These are phyloP conservation scores for Davidsoniella eucalypti DNA, from an alignment of 2,329 filamentous ascomycete species.

Conservation along the genomic window DNA sequence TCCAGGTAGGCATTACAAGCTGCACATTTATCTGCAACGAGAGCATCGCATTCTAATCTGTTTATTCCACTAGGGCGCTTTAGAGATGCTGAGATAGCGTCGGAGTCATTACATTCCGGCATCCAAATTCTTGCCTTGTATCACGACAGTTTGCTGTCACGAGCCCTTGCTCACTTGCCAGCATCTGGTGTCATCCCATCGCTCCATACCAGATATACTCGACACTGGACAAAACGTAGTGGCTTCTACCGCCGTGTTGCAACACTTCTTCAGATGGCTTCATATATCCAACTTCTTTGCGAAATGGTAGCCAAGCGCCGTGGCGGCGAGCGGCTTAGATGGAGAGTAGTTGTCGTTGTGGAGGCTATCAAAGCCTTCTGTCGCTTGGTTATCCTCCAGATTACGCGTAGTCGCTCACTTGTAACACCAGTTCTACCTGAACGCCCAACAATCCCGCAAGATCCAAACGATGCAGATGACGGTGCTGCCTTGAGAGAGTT, in stretches of 20 bases:
- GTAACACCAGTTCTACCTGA: slow-evolving; percentile 75
- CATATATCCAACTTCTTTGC: slow-evolving; percentile 91
- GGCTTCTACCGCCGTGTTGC: slow-evolving; percentile 67
- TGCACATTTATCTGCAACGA: no score
- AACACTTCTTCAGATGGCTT: slow-evolving; percentile 69
- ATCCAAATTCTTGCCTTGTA: slow-evolving; percentile 85
- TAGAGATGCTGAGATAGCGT: slow-evolving; percentile 84
- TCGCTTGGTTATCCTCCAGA: slow-evolving; percentile 58
- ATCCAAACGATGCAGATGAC: slow-evolving; percentile 24
- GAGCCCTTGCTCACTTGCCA: slow-evolving; percentile 35
- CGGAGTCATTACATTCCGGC: slow-evolving; percentile 76
- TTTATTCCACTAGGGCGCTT: slow-evolving; percentile 45
- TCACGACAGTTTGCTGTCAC: slow-evolving; percentile 72
- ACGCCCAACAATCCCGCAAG: slow-evolving; percentile 54
- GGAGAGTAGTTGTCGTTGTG: slow-evolving; percentile 72
- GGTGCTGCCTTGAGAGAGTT: slow-evolving; percentile 27
- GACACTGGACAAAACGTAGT: slow-evolving; percentile 46
- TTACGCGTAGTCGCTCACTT: slow-evolving; percentile 69
- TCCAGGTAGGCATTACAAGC: slow-evolving; percentile 38
- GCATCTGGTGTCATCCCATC: slow-evolving; percentile 23
- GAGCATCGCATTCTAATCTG: background rate
- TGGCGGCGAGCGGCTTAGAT: slow-evolving; percentile 61
- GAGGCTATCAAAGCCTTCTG: slow-evolving; percentile 80
- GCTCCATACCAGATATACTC: slow-evolving; percentile 49
- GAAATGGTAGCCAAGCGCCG: slow-evolving; percentile 89